Percentiles rank a stretch among this genome's conserved stretches.
Evolutionary conservation across 1,284 basidiomycete genomes (phyloP).

Genomic region (Ceratobasidium sp.): DNA sequence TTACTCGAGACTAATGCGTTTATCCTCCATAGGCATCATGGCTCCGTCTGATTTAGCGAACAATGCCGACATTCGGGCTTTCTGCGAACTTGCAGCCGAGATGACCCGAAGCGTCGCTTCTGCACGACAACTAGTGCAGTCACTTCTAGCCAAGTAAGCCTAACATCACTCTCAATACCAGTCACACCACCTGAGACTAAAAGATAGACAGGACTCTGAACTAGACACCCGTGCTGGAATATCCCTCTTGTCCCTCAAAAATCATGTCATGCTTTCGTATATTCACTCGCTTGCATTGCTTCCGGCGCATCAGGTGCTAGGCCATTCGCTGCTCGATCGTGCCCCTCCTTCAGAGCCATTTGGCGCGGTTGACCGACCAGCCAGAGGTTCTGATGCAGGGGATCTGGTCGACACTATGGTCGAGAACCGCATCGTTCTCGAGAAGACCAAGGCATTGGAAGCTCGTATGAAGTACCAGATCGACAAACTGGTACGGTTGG

Average conservation of each 20-base stretch:
- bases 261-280: slow-evolving; percentile 85
- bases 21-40: slow-evolving; percentile 22
- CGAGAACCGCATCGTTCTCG: slow-evolving; percentile 75
- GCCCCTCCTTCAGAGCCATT: slow-evolving; percentile 61
- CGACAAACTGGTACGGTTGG: slow-evolving; percentile 85
- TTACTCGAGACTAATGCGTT: slow-evolving; percentile 17
- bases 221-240: slow-evolving; percentile 81
- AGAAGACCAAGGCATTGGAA: slow-evolving; percentile 82
- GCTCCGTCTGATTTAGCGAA: slow-evolving; percentile 40
- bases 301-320: slow-evolving; percentile 69
- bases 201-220: slow-evolving; percentile 47
- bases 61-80: slow-evolving; percentile 41
- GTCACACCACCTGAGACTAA: slow-evolving; percentile 34
- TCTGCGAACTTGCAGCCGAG: slow-evolving; percentile 59
- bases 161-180: not conserved
- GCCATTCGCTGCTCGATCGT: slow-evolving; percentile 63
- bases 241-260: slow-evolving; percentile 88
- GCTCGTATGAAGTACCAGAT: slow-evolving; percentile 92
- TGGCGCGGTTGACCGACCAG: slow-evolving; percentile 57
- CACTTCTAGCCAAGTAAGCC: slow-evolving; percentile 62
- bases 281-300: slow-evolving; percentile 85
- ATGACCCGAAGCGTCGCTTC: slow-evolving; percentile 69
- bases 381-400: slow-evolving; percentile 62
- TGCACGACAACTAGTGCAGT: slow-evolving; percentile 62
- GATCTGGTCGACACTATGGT: slow-evolving; percentile 77